Conservation (phyloP, 257 asterid genomes). For the Jacaranda copaia region DNA sequence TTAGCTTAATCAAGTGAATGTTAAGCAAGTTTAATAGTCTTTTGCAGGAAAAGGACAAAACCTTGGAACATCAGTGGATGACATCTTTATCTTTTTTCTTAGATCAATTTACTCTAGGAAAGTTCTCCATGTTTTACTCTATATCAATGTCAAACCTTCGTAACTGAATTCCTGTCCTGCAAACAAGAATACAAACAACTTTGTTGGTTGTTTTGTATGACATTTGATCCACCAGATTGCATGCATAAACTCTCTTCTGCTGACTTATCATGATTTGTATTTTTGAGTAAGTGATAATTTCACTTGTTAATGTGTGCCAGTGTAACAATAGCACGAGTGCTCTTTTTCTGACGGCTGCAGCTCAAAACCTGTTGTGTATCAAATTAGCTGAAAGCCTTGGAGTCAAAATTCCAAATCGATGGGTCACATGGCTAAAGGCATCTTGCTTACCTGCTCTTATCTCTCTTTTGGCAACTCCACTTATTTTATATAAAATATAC, state of each 20-base stretch:
- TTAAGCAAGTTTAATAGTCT: too few species aligned
- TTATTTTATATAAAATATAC: constrained; percentile 58
- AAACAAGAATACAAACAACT: too few species aligned
- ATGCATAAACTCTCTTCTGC: background rate
- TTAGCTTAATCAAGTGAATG: too few species aligned
- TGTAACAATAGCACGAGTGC: constrained; percentile 72
- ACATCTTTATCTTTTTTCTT: too few species aligned
- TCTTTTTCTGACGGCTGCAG: constrained; percentile 86
- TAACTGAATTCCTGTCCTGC: too few species aligned
- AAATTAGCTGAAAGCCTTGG: constrained; percentile 81
- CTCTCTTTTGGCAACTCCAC: constrained; percentile 60
- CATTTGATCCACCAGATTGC: background rate
- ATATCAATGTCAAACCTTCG: too few species aligned
- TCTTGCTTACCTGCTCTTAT: constrained; percentile 60
- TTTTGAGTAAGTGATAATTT: constrained; percentile 14
- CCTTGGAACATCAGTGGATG: too few species aligned
- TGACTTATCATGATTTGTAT: background rate
- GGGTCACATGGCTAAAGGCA: constrained; percentile 82
- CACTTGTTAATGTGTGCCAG: constrained; percentile 46
- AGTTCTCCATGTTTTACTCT: too few species aligned
- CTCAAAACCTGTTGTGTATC: constrained; percentile 77
- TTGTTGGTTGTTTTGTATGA: background rate
- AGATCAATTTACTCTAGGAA: too few species aligned
- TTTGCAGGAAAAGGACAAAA: too few species aligned
- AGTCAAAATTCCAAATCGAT: constrained; percentile 59